Evolutionary conservation across 2,329 filamentous ascomycete species (phyloP), one percentile per base, ranked within the genome.

Genomic region (Cladosporium sp.): DNA sequence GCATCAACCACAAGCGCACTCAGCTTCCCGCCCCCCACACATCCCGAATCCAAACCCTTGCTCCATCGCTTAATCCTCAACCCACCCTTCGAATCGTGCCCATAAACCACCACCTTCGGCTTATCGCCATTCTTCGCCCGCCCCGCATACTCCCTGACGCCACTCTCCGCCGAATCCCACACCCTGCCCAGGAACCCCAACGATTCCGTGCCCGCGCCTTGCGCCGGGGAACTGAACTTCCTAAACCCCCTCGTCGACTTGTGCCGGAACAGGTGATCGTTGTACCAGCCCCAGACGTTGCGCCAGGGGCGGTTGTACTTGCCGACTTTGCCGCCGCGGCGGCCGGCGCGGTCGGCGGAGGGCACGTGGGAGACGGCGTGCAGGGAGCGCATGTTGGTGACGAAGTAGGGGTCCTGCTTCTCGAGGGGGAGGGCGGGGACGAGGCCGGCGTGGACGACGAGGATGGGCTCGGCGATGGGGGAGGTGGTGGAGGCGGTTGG

Each of bases 331-430:
- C 50, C 56, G 38, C 57, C 53, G 38, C 62, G 48, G 33, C 49
- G 50, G n/a, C 38, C 45, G 1, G 52, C 52, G 22, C 49, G 63
- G 9, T 59, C 43, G 13, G 73, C 72, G 49, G 74, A 81, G 3
- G 82, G 83, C 10, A 81, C 71, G 54, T 82, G 77, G 9, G 81
- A 83, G 9, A 76, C 71, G 14, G 83, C 77, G 59, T 87, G 77
- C 50, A 95, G 80, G 6, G 84, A 87, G 53, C 90, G 83, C 88
- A 98, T 95, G 66, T 89, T 93, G 90, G 96, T 96, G 38, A 87
- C 86, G 48, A 86, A 84, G 68, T 82, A 84, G 0, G 90, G 86
- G 68, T 96, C 81, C 61, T 86, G 92, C 48, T 79, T 74, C 43
- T 84, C 76, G 11, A 95, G 75, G 0, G 79, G 69, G 0, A 95